These are phyloP conservation scores for Mycena venus DNA, from an alignment of 768 basidiomycete genomes.

Conservation along the genomic window DNA sequence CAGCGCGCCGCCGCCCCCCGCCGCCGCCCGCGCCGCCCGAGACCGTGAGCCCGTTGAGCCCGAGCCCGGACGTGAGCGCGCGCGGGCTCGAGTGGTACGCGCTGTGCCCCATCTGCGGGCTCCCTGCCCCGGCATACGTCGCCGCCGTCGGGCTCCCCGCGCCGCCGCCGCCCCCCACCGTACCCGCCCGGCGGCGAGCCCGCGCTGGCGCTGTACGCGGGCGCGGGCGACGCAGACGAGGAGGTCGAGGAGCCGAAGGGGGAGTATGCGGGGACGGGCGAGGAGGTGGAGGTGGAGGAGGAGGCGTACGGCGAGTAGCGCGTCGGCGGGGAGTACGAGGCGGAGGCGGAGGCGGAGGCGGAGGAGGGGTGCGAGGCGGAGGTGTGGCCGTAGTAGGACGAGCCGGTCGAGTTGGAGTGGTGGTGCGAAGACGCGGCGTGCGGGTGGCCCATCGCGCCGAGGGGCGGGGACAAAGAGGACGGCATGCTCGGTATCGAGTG, in stretches of 20 bases:
- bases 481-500: slow-evolving; percentile 14
- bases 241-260: background rate
- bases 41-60: background rate
- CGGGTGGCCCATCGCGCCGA: background rate
- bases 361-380: background rate
- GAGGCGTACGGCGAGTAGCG: slow-evolving; percentile 23
- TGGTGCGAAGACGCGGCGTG: background rate
- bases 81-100: background rate
- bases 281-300: slow-evolving; percentile 6
- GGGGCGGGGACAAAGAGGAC: background rate
- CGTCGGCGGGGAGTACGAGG: background rate
- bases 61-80: background rate
- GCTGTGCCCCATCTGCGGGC: background rate
- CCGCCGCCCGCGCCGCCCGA: background rate
- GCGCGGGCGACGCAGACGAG: background rate
- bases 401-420: background rate
- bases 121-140: background rate
- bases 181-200: background rate
- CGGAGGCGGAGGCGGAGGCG: background rate
- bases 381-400: background rate
- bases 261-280: background rate
- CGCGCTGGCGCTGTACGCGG: background rate
- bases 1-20: background rate
- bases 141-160: background rate
- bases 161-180: background rate